Percentiles rank a stretch among this genome's conserved stretches.
Evolutionary conservation across 768 basidiomycete genomes (phyloP).

Genomic region (Lactarius akahatsu): DNA sequence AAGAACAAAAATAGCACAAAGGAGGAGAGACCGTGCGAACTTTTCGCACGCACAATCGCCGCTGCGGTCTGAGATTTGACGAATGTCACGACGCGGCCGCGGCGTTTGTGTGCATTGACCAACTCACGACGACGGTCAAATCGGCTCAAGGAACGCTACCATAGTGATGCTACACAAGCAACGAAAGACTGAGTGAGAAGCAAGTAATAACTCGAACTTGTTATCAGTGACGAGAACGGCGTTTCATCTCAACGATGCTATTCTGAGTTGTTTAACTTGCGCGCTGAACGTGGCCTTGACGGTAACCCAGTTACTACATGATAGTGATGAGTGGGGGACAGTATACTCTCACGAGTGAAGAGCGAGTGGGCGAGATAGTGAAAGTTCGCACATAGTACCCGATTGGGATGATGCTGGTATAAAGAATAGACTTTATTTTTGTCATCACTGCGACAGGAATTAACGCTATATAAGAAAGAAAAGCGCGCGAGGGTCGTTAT

Average conservation of each 20-base stretch:
- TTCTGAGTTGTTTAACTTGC: no score
- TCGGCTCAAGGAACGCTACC: not conserved
- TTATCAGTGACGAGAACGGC: no score
- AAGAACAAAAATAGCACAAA: no score
- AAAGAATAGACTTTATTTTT: constrained; percentile 18
- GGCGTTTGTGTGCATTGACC: not conserved
- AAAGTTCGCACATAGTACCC: no score
- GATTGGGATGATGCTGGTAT: not conserved
- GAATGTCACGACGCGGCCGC: no score
- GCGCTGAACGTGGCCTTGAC: no score
- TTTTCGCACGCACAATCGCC: no score
- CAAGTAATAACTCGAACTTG: no score
- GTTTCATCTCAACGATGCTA: no score
- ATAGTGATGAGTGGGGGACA: constrained; percentile 39
- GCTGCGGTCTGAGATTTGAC: no score
- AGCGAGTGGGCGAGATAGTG: not conserved
- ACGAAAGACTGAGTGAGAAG: not conserved
- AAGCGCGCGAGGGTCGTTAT: constrained; percentile 9
- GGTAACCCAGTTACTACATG: no score
- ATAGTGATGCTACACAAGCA: not conserved
- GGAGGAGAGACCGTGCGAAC: no score
- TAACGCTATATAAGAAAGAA: constrained; percentile 12
- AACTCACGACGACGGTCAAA: not conserved
- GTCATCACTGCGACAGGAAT: constrained; percentile 10
- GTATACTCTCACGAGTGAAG: not conserved